Conservation (phyloP, 2,329 filamentous ascomycete genomes). For the Mariannaea sp. region DNA sequence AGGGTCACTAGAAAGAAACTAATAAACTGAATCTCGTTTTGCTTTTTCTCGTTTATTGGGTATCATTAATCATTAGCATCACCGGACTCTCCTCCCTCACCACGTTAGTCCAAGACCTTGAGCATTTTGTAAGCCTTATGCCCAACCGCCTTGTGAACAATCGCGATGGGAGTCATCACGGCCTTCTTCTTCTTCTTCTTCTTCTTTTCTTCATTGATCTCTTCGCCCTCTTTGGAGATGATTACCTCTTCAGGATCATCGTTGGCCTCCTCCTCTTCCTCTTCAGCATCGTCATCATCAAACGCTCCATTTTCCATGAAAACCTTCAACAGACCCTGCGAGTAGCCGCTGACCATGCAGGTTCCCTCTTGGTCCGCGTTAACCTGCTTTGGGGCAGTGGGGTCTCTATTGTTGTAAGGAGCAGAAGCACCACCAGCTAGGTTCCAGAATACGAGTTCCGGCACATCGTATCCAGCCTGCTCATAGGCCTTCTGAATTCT, state of each 20-base stretch:
- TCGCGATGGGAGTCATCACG: slow-evolving; percentile 49
- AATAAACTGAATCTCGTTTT: neutral
- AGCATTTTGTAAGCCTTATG: slow-evolving; percentile 62
- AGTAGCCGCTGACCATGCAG: slow-evolving; percentile 59
- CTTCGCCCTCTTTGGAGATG: slow-evolving; percentile 20
- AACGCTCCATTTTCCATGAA: slow-evolving; percentile 58
- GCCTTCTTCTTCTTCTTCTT: slow-evolving; percentile 43
- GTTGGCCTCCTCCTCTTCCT: slow-evolving; percentile 45
- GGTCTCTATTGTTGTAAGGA: slow-evolving; percentile 34
- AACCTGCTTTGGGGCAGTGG: slow-evolving; percentile 54
- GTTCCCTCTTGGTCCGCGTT: slow-evolving; percentile 51
- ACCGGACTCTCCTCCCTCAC: neutral
- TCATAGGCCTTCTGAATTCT: slow-evolving; percentile 52
- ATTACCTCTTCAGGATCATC: slow-evolving; percentile 36
- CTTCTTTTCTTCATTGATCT: slow-evolving; percentile 21
- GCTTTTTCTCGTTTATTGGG: slow-evolving; percentile 18
- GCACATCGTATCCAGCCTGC: slow-evolving; percentile 60
- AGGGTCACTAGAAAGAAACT: too few species aligned
- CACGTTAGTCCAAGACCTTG: slow-evolving; percentile 57
- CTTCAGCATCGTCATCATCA: slow-evolving; percentile 46
- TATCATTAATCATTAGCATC: slow-evolving; percentile 25
- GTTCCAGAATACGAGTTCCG: slow-evolving; percentile 66
- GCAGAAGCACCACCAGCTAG: slow-evolving; percentile 49
- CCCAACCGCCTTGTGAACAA: slow-evolving; percentile 55
- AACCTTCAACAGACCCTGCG: slow-evolving; percentile 61